Conservation (phyloP, 352 stramenopile genomes). For the Phytopythium litorale region DNA sequence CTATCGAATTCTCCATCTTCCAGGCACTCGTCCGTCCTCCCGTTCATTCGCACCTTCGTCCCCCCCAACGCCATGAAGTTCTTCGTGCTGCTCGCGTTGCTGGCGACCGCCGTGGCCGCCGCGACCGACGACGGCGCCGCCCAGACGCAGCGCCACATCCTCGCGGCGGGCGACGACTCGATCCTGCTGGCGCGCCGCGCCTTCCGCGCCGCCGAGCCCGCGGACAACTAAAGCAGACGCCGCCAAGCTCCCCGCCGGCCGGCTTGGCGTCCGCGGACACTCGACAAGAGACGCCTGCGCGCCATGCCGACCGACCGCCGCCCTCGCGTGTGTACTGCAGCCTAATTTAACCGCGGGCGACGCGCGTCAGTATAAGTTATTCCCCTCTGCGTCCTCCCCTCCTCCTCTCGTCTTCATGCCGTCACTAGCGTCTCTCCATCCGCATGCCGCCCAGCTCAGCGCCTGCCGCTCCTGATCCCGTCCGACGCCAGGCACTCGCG, state of each 20-base stretch:
- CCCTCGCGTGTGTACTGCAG: background rate
- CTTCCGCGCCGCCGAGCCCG: constrained; percentile 4
- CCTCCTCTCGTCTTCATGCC: too few species aligned
- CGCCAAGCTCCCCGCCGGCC: too few species aligned
- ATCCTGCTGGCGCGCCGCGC: constrained; percentile 8
- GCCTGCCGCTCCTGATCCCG: too few species aligned
- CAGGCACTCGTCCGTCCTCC: background rate
- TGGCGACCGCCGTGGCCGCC: background rate
- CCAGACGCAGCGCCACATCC: constrained; percentile 5
- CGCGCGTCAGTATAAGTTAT: constrained; percentile 1
- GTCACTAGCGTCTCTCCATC: too few species aligned
- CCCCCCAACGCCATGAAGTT: background rate
- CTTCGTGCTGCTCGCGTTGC: background rate
- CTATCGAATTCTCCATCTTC: background rate
- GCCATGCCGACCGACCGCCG: background rate
- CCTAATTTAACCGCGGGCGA: constrained; percentile 1
- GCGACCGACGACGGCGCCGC: background rate
- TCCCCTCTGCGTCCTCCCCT: background rate
- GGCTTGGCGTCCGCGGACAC: too few species aligned
- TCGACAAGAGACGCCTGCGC: too few species aligned
- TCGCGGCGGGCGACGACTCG: constrained; percentile 8
- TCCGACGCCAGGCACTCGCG: too few species aligned
- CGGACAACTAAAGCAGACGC: background rate
- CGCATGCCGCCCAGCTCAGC: too few species aligned
- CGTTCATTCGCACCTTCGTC: too few species aligned